phyloP scores from a whole-genome alignment of 2,329 filamentous ascomycete species.

The Hypoxylon sp. region DNA sequence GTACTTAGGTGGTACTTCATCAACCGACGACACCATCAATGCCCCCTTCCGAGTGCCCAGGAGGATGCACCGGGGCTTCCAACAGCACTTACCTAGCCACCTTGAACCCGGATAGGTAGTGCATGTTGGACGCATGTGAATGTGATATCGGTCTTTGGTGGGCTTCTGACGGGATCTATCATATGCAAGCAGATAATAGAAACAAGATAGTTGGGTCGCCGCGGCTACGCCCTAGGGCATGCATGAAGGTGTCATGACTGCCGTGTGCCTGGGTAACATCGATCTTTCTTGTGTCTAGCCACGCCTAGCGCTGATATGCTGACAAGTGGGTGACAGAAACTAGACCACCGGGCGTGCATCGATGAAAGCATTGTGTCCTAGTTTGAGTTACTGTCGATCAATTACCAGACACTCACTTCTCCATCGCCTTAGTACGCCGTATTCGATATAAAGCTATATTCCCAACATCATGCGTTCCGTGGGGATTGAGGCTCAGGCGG shows the following conservation, averaged over 20 bases:
- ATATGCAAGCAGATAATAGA: background rate
- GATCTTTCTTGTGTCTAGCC: background rate
- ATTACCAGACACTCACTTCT: background rate
- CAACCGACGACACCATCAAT: background rate
- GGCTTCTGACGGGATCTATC: background rate
- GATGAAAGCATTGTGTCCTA: background rate
- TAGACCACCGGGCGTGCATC: background rate
- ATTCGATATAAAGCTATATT: background rate
- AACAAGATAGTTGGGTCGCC: background rate
- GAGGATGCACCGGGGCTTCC: background rate
- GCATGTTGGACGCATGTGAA: background rate
- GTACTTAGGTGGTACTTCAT: background rate
- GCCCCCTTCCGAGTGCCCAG: background rate
- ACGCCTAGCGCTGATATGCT: slow-evolving; percentile 1
- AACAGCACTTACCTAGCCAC: background rate
- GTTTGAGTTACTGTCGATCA: background rate
- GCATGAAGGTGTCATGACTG: background rate
- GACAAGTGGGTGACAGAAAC: background rate
- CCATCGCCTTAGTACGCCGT: background rate
- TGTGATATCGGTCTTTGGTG: background rate
- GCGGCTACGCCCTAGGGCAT: background rate
- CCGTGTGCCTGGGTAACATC: background rate
- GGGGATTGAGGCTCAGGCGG: background rate
- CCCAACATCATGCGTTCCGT: background rate
- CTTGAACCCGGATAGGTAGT: background rate